A percentile compares a stretch with the other conserved stretches of the same genome.
These are phyloP conservation scores for Telfairia occidentalis DNA, from an alignment of 331 rosid genomes.

Conservation along the genomic window DNA sequence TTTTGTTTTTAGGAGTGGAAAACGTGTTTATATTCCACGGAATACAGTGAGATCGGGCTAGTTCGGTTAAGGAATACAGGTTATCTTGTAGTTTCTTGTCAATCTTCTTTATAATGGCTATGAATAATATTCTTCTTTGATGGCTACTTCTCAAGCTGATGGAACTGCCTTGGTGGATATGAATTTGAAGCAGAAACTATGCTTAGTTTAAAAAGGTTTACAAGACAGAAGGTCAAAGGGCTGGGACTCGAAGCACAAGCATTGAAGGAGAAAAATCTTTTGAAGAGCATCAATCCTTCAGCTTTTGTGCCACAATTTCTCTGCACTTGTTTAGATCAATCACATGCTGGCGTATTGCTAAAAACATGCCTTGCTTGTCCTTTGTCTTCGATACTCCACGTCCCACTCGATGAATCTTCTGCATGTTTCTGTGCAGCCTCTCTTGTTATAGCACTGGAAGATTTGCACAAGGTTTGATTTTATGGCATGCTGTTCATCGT, in stretches of 20 bases:
- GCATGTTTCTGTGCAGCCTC: constrained; percentile 65
- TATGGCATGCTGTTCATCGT: constrained; percentile 5
- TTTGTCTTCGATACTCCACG: constrained; percentile 60
- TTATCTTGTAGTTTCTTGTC: constrained; percentile 17
- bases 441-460: constrained; percentile 58
- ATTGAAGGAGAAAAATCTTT: constrained; percentile 62
- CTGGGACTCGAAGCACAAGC: constrained; percentile 78
- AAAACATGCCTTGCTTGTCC: constrained; percentile 75
- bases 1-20: constrained; percentile 64
- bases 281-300: constrained; percentile 51
- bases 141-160: constrained; percentile 23
- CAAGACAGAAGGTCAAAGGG: constrained; percentile 63
- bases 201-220: constrained; percentile 74
- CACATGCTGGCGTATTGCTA: constrained; percentile 62
- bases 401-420: constrained; percentile 65
- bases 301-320: constrained; percentile 69
- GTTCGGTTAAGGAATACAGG: constrained; percentile 63
- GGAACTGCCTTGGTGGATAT: constrained; percentile 14
- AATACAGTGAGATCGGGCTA: constrained; percentile 77
- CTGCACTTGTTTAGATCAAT: constrained; percentile 58
- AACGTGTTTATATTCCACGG: constrained; percentile 54
- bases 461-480: constrained; percentile 68
- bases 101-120: constrained; percentile 11
- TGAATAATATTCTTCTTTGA: constrained; percentile 9
- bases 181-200: constrained; percentile 45